Percentiles rank a stretch among this genome's conserved stretches.
Evolutionary conservation across 2,329 filamentous ascomycete species (phyloP).

Genomic region (Penicillium concentricum): DNA sequence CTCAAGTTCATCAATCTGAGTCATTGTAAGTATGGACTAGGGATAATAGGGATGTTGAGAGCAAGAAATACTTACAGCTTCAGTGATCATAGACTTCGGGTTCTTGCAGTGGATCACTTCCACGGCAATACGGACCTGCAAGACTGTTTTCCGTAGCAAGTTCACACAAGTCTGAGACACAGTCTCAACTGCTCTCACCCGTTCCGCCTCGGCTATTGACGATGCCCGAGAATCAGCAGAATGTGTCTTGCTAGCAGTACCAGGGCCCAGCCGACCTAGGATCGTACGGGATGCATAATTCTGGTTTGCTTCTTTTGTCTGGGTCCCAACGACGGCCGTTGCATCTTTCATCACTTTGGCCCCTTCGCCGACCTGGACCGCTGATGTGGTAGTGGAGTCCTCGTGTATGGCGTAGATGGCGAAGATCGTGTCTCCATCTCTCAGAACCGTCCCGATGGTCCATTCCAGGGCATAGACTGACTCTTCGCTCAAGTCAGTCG

Average conservation of each 20-base stretch:
- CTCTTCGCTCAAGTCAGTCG: constrained; percentile 91
- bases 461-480: constrained; percentile 94
- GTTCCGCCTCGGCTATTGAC: constrained; percentile 70
- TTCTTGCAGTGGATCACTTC: constrained; percentile 99
- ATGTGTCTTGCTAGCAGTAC: constrained; percentile 42
- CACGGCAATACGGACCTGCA: constrained; percentile 90
- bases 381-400: constrained; percentile 51
- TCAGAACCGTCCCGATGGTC: constrained; percentile 91
- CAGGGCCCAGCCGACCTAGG: constrained; percentile 36
- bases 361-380: constrained; percentile 66
- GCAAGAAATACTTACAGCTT: constrained; percentile 61
- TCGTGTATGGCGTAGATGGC: constrained; percentile 94
- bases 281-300: constrained; percentile 37
- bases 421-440: constrained; percentile 90
- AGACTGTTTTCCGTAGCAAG: constrained; percentile 80
- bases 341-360: constrained; percentile 74
- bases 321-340: constrained; percentile 63
- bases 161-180: constrained; percentile 84
- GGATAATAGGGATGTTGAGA: neutral
- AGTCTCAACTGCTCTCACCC: constrained; percentile 74
- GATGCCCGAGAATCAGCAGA: constrained; percentile 52
- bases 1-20: constrained; percentile 80
- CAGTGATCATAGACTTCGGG: constrained; percentile 91
- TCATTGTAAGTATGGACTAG: constrained; percentile 1
- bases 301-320: constrained; percentile 56